phyloP scores from a whole-genome alignment of 257 asterid species.

The Sherardia arvensis region DNA sequence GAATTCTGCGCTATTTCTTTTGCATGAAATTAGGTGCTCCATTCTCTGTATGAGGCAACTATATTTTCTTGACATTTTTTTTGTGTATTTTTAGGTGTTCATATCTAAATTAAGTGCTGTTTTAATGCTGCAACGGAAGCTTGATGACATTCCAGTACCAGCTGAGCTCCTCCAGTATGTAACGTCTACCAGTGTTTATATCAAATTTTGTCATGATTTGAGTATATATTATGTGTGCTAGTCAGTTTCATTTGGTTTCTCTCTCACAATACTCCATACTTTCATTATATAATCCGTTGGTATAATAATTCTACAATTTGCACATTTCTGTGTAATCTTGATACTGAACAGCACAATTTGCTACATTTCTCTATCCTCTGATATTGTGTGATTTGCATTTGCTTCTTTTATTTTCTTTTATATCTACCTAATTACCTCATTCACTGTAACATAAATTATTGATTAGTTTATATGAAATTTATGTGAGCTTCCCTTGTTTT shows the following conservation, averaged over 20 bases:
- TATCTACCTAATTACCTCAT: not conserved
- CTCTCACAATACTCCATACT: too few species aligned
- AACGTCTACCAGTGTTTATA: conserved; percentile 8
- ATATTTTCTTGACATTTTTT: not conserved
- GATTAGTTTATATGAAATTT: not conserved
- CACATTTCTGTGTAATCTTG: not conserved
- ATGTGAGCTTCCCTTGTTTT: not conserved
- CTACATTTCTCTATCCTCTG: not conserved
- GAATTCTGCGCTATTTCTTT: not conserved
- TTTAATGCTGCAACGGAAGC: conserved; percentile 45
- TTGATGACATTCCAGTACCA: conserved; percentile 58
- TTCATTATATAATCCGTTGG: not conserved
- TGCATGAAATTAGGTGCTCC: not conserved
- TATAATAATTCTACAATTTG: not conserved
- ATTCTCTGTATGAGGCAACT: not conserved
- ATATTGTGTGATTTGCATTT: too few species aligned
- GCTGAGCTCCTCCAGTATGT: conserved; percentile 80
- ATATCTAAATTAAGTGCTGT: conserved; percentile 45
- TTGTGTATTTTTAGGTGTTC: conserved; percentile 38
- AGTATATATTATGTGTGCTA: too few species aligned
- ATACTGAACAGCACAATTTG: not conserved
- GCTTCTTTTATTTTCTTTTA: too few species aligned
- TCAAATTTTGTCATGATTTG: not conserved
- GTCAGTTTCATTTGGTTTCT: not conserved
- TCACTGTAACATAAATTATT: not conserved